Conservation (phyloP, 225 moss, liverwort and hornwort genomes). For the Sphagnum contortum region DNA sequence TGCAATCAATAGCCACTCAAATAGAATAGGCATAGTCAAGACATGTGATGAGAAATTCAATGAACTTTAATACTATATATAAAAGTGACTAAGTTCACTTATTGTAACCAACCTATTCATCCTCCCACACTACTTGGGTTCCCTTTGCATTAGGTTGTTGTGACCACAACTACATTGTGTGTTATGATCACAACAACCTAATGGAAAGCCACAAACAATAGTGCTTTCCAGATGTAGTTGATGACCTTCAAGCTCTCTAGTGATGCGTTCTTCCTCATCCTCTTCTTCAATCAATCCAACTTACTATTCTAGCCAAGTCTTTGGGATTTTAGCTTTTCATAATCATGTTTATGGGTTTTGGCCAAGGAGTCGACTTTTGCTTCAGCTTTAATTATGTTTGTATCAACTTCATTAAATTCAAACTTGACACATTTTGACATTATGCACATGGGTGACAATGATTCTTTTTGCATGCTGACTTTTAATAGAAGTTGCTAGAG, state of each 20-base stretch:
- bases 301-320: constrained; percentile 41
- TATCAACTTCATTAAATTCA: constrained; percentile 66
- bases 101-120: no score
- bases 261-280: constrained; percentile 42
- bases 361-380: constrained; percentile 4
- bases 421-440: constrained; percentile 97
- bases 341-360: constrained; percentile 16
- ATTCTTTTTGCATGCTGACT: constrained; percentile 54
- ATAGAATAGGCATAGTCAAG: no score
- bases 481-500: constrained; percentile 60
- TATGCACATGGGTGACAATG: constrained; percentile 94
- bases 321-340: not conserved
- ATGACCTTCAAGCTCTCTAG: constrained; percentile 37
- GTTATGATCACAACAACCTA: no score
- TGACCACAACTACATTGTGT: no score
- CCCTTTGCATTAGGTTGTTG: no score
- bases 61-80: no score
- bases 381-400: constrained; percentile 6
- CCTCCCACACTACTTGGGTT: no score
- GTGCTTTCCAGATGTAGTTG: constrained; percentile 35
- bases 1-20: no score
- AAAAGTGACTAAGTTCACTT: no score
- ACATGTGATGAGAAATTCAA: no score
- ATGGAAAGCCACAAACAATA: constrained; percentile 43
- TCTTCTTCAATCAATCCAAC: constrained; percentile 21